phyloP scores from a whole-genome alignment of 2,329 filamentous ascomycete genomes.

The Kalmusia sp. region DNA sequence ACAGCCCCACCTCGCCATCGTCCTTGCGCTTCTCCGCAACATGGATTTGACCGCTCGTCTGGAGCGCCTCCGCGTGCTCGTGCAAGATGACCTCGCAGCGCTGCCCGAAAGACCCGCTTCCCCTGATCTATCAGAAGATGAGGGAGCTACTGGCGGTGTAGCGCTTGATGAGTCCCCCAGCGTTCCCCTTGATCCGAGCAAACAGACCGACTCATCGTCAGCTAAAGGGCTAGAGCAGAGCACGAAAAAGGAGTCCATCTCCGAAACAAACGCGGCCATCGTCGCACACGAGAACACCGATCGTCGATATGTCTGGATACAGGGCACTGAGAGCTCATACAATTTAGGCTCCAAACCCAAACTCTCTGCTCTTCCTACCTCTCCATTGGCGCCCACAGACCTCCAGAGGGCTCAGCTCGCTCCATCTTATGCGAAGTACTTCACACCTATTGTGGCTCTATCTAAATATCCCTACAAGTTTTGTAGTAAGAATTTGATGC shows the following conservation, averaged over 20 bases:
- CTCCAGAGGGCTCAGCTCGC: conserved; percentile 42
- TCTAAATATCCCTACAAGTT: conserved; percentile 66
- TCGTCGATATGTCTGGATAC: conserved; percentile 27
- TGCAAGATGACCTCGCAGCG: conserved; percentile 30
- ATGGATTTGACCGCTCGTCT: conserved; percentile 34
- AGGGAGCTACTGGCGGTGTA: conserved; percentile 30
- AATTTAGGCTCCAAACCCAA: conserved; percentile 22
- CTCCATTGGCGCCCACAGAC: conserved; percentile 19
- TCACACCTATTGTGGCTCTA: conserved; percentile 56
- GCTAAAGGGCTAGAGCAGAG: background rate
- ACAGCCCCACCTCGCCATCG: background rate
- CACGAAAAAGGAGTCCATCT: background rate
- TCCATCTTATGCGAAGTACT: conserved; percentile 40
- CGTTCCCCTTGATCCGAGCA: conserved; percentile 4
- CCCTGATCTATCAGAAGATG: conserved; percentile 17
- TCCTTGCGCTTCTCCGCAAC: background rate
- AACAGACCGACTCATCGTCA: conserved; percentile 13
- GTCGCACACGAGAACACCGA: conserved; percentile 19
- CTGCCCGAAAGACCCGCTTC: conserved; percentile 28
- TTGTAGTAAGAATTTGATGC: conserved; percentile 55
- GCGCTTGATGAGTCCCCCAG: conserved; percentile 12
- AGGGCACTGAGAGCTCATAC: conserved; percentile 30
- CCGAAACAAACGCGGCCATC: background rate
- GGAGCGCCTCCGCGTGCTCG: conserved; percentile 27
- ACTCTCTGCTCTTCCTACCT: conserved; percentile 8